Evolutionary conservation across 768 basidiomycete species (phyloP), one percentile per base, ranked within the genome.

Genomic region (Epithele typhae): DNA sequence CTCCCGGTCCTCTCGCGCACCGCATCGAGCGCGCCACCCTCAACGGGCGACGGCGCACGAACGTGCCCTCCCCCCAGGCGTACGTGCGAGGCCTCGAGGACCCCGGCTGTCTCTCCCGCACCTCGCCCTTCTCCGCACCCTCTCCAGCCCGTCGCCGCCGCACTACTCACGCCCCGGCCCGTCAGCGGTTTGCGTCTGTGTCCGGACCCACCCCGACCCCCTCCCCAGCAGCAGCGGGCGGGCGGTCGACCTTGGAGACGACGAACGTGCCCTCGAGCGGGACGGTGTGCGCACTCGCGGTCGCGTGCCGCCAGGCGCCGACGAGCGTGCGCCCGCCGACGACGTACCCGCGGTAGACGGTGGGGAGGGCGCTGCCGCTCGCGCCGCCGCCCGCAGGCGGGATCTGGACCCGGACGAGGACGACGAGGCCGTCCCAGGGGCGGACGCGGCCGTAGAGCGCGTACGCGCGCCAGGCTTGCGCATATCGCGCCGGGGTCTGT

Each of bases 321-420:
- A 86, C 84, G 52, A 88, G 74, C 44, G 74, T 84, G 46, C 72
- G 65, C 3, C 76, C 77, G 0, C 78, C 84, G 9, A 82, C 73
- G 42, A 90, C 52, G 58, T 87, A 88, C 4, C 87, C 87, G 35
- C 80, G 84, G 52, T 87, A 81, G 33, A 88, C 70, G 12, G 50
- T 54, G 19, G 48, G 32, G 27, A 30, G 27, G 47, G 54, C 58
- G 32, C 51, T 44, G 12, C 30, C 30, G n/a, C 37, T 43, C 21
- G 40, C 36, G 46, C 17, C 22, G 9, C 25, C 38, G 49, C n/a
- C 43, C n/a, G n/a, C n/a, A 19, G 43, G 33, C 19, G 15, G 25
- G 24, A 37, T 54, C 27, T 60, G 57, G 10, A 57, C 41, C 37
- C 69, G 62, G 23, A 68, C 62, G 48, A 70, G 56, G 2, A 65